Evolutionary conservation across 2,329 filamentous ascomycete species (phyloP), one percentile per base, ranked within the genome.

Genomic region (Hawksworthiomyces lignivorus): DNA sequence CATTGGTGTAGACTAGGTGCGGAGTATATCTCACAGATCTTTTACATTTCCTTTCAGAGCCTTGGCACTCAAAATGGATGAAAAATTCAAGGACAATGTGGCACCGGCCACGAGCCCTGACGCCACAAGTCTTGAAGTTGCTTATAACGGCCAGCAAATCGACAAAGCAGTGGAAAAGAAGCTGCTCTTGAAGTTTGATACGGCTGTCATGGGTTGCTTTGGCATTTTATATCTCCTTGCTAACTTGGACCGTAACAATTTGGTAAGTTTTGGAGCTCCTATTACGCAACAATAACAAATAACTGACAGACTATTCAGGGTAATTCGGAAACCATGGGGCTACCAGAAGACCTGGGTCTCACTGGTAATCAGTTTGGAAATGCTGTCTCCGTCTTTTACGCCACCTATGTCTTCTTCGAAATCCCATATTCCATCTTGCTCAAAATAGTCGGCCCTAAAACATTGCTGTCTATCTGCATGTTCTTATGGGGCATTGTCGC

Each of bases 381-480:
- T 36, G 66, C 62, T 1, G 64, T 54, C 32, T 46, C 48, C 4
- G 56, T 68, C 3, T 75, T 65, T 49, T 74, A 76, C 48, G 63
- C 62, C 4, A 61, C 59, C 0, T 75, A 75, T 52, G 62, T 72
- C 4, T 73, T 64, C 52, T 76, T 76, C 48, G 70, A 77, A 57
- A 75, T 39, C 4, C 41, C 44, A 1, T 12, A 28, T 15, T 21
- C 31, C 7, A 14, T 46, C 7, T 14, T 34, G 14, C 42, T 44
- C 52, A 61, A 61, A 51, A 47, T 53, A 20, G 47, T 62, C 24
- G 58, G 57, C 21, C 57, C 60, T 5, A 55, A 57, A 11, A 51
- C 55, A 38, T 46, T 60, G 15, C 53, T 62, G 17, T 52, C 55
- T 1, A 14, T 7, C 3, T 38, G 36, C 18, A 38, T 38, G 36